phyloP scores from a whole-genome alignment of 2,329 filamentous ascomycete species.

The Bipolaris cookei region DNA sequence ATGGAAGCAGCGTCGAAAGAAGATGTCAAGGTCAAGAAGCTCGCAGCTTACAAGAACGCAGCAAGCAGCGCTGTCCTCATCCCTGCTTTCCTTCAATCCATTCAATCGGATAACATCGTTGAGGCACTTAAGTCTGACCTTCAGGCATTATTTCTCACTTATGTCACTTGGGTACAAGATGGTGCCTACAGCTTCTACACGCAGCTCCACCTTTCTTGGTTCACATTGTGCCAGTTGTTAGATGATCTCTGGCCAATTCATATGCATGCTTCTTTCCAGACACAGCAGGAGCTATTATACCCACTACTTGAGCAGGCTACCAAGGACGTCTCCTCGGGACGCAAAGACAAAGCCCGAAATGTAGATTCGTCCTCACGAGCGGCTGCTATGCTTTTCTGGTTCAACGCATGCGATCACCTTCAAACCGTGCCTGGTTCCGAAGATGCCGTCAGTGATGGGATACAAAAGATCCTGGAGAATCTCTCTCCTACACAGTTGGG shows the following conservation, averaged over 20 bases:
- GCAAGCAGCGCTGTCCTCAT: constrained; percentile 40
- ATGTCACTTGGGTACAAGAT: constrained; percentile 30
- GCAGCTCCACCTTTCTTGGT: constrained; percentile 34
- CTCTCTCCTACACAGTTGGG: constrained; percentile 26
- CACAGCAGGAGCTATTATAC: constrained; percentile 33
- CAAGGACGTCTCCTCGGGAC: constrained; percentile 26
- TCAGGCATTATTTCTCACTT: constrained; percentile 29
- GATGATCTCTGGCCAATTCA: constrained; percentile 41
- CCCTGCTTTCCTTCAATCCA: constrained; percentile 35
- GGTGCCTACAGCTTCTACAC: constrained; percentile 25
- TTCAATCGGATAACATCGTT: constrained; percentile 34
- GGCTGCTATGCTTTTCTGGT: constrained; percentile 37
- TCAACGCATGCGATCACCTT: constrained; percentile 35
- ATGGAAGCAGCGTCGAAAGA: constrained; percentile 19
- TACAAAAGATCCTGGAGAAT: constrained; percentile 33
- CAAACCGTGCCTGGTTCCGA: constrained; percentile 31
- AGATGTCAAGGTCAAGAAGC: constrained; percentile 28
- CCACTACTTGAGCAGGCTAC: constrained; percentile 38
- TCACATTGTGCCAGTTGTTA: constrained; percentile 37
- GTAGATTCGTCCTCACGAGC: constrained; percentile 28
- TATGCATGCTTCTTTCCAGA: constrained; percentile 32
- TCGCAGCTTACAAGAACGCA: constrained; percentile 29
- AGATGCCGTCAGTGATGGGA: constrained; percentile 24
- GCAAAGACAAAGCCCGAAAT: constrained; percentile 13
- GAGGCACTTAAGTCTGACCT: constrained; percentile 31